Percentiles rank a stretch among this genome's conserved stretches.
Evolutionary conservation across 1,139 yeast species (phyloP).

Genomic region (Wickerhamiella pararugosa): DNA sequence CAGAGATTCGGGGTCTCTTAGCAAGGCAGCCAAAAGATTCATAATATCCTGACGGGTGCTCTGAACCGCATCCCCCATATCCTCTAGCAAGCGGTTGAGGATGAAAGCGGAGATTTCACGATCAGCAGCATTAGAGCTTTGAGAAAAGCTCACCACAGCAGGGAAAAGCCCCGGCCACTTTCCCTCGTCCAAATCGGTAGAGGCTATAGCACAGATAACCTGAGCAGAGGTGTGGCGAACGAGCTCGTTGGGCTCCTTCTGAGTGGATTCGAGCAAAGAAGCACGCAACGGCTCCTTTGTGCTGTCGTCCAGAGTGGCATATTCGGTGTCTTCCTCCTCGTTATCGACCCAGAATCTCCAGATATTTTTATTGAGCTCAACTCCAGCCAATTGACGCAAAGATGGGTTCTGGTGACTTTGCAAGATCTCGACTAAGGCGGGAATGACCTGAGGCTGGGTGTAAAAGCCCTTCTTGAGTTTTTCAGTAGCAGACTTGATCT

Average conservation of each 20-base stretch:
- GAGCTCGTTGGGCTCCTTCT: slow-evolving; percentile 46
- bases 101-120: slow-evolving; percentile 81
- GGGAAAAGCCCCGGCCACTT: slow-evolving; percentile 74
- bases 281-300: slow-evolving; percentile 48
- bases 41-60: slow-evolving; percentile 54
- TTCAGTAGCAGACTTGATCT: slow-evolving; percentile 70
- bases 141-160: slow-evolving; percentile 50
- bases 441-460: slow-evolving; percentile 54
- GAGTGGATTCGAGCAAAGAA: slow-evolving; percentile 54
- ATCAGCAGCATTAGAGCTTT: slow-evolving; percentile 40
- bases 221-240: slow-evolving; percentile 85
- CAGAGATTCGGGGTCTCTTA: slow-evolving; percentile 46
- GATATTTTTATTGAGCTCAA: slow-evolving; percentile 81
- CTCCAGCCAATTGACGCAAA: slow-evolving; percentile 75
- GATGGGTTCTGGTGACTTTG: slow-evolving; percentile 49
- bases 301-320: slow-evolving; percentile 21
- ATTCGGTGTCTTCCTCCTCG: slow-evolving; percentile 10
- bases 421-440: slow-evolving; percentile 69
- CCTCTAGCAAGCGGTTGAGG: slow-evolving; percentile 64
- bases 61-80: slow-evolving; percentile 41
- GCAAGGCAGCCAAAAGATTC: slow-evolving; percentile 48
- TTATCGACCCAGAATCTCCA: slow-evolving; percentile 54
- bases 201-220: slow-evolving; percentile 76
- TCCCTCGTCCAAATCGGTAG: slow-evolving; percentile 47
- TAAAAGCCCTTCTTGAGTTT: slow-evolving; percentile 64